A percentile compares a stretch with the other conserved stretches of the same genome.
Conservation (phyloP, 139 green algal species). For the Tetraselmis chui region DNA sequence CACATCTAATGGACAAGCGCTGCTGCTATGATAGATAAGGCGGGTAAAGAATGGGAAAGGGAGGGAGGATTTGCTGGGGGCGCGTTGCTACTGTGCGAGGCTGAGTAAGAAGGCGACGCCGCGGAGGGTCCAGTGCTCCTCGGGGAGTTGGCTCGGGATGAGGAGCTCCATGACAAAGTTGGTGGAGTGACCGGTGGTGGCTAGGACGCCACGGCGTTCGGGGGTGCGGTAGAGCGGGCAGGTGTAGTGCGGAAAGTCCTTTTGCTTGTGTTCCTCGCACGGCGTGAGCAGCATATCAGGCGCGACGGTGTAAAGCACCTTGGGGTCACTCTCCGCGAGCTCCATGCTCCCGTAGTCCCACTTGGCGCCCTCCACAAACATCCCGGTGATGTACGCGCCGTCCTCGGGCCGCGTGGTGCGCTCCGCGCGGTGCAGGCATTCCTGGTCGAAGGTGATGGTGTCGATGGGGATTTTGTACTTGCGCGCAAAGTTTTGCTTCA, state of each 20-base stretch:
- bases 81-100: conserved; percentile 24
- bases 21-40: no score
- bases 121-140: conserved; percentile 37
- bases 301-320: conserved; percentile 56
- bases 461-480: conserved; percentile 42
- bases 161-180: conserved; percentile 69
- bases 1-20: no score
- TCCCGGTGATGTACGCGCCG: conserved; percentile 35
- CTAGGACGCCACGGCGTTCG: conserved; percentile 51
- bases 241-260: conserved; percentile 36
- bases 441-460: conserved; percentile 31
- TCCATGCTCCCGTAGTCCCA: conserved; percentile 27
- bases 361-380: conserved; percentile 42
- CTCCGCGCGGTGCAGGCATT: conserved; percentile 28
- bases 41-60: background rate
- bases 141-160: conserved; percentile 40
- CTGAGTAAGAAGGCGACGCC: conserved; percentile 57
- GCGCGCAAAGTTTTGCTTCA: conserved; percentile 46
- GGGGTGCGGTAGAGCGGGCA: conserved; percentile 69
- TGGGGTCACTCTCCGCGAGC: conserved; percentile 33
- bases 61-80: no score
- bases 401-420: conserved; percentile 21
- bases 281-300: conserved; percentile 53
- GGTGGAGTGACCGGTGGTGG: conserved; percentile 66
- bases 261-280: conserved; percentile 18